Percentiles rank a stretch among this genome's conserved stretches.
phyloP scores from a whole-genome alignment of 805 yeast genomes.

The Blastobotrys robertii region DNA sequence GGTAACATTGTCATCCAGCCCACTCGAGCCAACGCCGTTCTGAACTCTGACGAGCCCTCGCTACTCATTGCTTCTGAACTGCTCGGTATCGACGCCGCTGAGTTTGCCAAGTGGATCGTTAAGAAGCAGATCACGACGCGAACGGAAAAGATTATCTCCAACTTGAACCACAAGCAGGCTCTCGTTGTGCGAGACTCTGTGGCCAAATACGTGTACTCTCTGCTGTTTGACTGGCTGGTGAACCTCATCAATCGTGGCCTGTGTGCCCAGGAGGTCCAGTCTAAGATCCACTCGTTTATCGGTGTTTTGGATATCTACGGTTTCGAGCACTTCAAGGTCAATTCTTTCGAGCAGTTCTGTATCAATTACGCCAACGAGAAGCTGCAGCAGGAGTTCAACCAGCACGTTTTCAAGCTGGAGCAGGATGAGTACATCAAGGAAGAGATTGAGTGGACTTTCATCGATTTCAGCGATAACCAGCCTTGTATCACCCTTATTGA shows the following conservation, averaged over 20 bases:
- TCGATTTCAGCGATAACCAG: constrained; percentile 92
- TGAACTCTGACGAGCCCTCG: constrained; percentile 80
- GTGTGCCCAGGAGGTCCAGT: constrained; percentile 60
- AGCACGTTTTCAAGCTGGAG: constrained; percentile 92
- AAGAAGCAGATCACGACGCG: constrained; percentile 91
- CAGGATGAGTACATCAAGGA: constrained; percentile 91
- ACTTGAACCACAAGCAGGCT: constrained; percentile 75
- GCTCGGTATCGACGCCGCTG: constrained; percentile 63
- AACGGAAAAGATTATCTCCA: constrained; percentile 81
- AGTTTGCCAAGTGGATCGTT: constrained; percentile 81
- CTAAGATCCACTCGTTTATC: constrained; percentile 59
- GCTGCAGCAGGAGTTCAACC: constrained; percentile 93
- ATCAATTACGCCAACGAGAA: constrained; percentile 95
- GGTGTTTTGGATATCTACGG: constrained; percentile 98
- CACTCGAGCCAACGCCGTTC: constrained; percentile 71
- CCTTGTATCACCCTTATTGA: constrained; percentile 93
- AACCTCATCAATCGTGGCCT: constrained; percentile 71
- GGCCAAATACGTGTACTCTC: constrained; percentile 85
- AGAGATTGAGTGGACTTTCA: constrained; percentile 92
- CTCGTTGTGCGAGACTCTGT: constrained; percentile 93
- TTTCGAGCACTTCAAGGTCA: constrained; percentile 88
- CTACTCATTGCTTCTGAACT: constrained; percentile 74
- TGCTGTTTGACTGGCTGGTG: constrained; percentile 93
- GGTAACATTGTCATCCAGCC: constrained; percentile 87
- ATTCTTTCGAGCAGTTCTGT: constrained; percentile 96